Evolutionary conservation across 1,284 basidiomycete species (phyloP), one percentile per base, ranked within the genome.

Genomic region (Fomitopsis betulina): DNA sequence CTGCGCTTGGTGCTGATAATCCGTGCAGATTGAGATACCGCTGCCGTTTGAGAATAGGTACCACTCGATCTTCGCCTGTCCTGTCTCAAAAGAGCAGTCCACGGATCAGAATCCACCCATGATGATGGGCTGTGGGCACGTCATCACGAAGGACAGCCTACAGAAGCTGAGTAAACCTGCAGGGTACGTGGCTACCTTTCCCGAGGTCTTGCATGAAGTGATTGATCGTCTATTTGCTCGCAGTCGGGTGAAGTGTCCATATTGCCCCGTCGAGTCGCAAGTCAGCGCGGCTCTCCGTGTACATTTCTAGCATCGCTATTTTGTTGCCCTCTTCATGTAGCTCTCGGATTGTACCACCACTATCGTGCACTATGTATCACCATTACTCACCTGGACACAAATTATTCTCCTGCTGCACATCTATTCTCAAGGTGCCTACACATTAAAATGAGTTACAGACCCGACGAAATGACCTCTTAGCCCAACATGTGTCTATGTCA

Each of bases 111-210:
- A 99, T 71, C 97, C 96, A 21, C 96, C 96, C 0, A 97, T 97
- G 93, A 96, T 98, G 92, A 87, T 99, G 79, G 76, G 80, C 1
- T 99, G 96, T 70, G 96, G 96, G 0, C 97, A 99, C 73, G 94
- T 96, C 38, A 86, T 98, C 53, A 88, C 92, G 2, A 89, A 89
- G 68, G 95, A 97, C 66, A 94, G 91, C 69, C 76, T 97, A 64
- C 82, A 85, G 60, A 92, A 94, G 70, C 76, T 98, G 51, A 86
- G 89, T 68, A 97, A 96, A 75, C 83, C 89, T 25, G 85, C 84
- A 67, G 90, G 91, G 95, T 96, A 67, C 68, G 93, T 81, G 13
- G 5, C 39, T 54, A 21, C 21, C 50, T 25, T 64, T 12, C 50
- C 27, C 53, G 38, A 12, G 39, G 38, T 21, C 32, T 27, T 33